These are phyloP conservation scores for Cladorrhinum sp. DNA, from an alignment of 2,329 filamentous ascomycete species.

Conservation along the genomic window DNA sequence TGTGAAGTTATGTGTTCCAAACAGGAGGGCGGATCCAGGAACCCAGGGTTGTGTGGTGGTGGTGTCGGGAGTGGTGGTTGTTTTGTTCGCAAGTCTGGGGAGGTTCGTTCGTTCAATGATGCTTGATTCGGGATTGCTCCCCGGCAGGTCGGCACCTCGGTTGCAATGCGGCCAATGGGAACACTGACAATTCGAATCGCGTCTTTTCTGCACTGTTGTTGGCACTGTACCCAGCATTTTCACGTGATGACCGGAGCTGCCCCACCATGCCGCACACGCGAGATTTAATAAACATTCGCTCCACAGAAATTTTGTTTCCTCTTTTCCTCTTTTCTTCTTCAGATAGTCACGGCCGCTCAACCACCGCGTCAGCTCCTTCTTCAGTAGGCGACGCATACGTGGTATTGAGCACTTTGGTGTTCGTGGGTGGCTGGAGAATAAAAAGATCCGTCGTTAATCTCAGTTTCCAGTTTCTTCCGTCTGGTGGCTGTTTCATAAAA, in stretches of 20 bases:
- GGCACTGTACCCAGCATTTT: background rate
- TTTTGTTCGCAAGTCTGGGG: slow-evolving; percentile 11
- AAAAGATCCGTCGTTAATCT: slow-evolving; percentile 57
- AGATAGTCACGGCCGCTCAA: slow-evolving; percentile 53
- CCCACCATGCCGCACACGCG: slow-evolving; percentile 13
- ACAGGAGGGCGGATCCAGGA: slow-evolving; percentile 10
- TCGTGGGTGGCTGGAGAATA: slow-evolving; percentile 45
- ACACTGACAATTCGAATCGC: slow-evolving; percentile 23
- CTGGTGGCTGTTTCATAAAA: slow-evolving; percentile 55
- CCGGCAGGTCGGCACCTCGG: slow-evolving; percentile 28
- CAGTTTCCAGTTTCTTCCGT: slow-evolving; percentile 47
- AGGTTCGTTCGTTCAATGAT: slow-evolving; percentile 19
- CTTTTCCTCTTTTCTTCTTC: slow-evolving; percentile 37
- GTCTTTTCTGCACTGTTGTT: slow-evolving; percentile 11
- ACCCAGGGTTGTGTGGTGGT: slow-evolving; percentile 8
- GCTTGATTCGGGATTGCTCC: slow-evolving; percentile 21
- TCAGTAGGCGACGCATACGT: slow-evolving; percentile 32
- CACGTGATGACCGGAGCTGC: slow-evolving; percentile 20
- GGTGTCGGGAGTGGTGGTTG: slow-evolving; percentile 25
- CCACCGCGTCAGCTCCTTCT: slow-evolving; percentile 27
- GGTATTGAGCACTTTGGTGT: slow-evolving; percentile 32
- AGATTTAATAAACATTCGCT: background rate
- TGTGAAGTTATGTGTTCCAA: slow-evolving; percentile 24
- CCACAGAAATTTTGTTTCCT: slow-evolving; percentile 23
- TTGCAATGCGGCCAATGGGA: slow-evolving; percentile 24